phyloP scores from a whole-genome alignment of 352 stramenopile species.

The Phytophthora foliorum region DNA sequence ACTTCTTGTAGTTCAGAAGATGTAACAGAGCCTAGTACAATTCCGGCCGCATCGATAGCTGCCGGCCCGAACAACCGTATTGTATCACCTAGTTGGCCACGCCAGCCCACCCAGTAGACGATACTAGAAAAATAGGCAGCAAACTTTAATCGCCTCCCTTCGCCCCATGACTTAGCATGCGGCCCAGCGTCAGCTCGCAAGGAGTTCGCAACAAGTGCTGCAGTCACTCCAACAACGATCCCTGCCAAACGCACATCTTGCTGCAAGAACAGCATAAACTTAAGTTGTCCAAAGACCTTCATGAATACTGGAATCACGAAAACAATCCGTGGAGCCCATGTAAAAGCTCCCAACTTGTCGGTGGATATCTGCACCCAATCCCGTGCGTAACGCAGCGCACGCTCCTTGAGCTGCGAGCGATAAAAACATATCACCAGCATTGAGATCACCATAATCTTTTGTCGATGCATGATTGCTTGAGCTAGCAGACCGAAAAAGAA shows the following conservation, averaged over 20 bases:
- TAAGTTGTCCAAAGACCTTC: conserved; percentile 77
- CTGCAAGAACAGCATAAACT: conserved; percentile 82
- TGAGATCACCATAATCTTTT: conserved; percentile 81
- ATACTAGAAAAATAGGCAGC: conserved; percentile 65
- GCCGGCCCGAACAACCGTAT: conserved; percentile 62
- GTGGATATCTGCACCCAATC: conserved; percentile 68
- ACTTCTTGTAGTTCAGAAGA: conserved; percentile 55
- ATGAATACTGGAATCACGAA: conserved; percentile 67
- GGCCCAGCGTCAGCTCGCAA: conserved; percentile 37
- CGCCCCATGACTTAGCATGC: conserved; percentile 60
- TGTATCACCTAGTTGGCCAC: conserved; percentile 57
- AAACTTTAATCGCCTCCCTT: conserved; percentile 76
- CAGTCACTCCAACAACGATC: conserved; percentile 50
- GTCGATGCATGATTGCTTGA: conserved; percentile 67
- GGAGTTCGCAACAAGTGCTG: conserved; percentile 45
- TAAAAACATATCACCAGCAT: conserved; percentile 76
- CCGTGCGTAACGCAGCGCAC: conserved; percentile 41
- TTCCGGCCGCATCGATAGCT: conserved; percentile 73
- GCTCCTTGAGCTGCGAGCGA: conserved; percentile 62
- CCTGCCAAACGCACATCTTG: conserved; percentile 52
- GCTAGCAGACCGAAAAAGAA: conserved; percentile 62
- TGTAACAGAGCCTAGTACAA: conserved; percentile 61
- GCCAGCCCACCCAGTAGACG: conserved; percentile 67
- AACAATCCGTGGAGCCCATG: conserved; percentile 61
- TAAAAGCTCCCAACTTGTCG: conserved; percentile 73